Percentiles rank a stretch among this genome's conserved stretches.
Conservation (phyloP, 805 yeast genomes). For the Sugiyamaella valdiviana region DNA sequence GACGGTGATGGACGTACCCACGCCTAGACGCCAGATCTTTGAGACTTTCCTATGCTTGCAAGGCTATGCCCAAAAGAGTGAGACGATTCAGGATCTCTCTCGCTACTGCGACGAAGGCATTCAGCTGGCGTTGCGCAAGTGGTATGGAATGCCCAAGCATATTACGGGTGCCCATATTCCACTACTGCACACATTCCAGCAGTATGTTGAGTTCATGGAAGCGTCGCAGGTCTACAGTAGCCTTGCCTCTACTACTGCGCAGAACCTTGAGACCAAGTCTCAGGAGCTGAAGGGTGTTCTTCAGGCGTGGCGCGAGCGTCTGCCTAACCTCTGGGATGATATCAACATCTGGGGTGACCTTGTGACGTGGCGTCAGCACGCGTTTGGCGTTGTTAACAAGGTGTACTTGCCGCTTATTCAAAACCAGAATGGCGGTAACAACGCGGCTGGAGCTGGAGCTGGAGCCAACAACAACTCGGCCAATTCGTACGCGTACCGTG, state of each 20-base stretch:
- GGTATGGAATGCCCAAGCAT: slow-evolving; percentile 81
- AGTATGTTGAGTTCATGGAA: slow-evolving; percentile 94
- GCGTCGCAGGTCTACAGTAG: slow-evolving; percentile 91
- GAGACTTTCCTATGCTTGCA: slow-evolving; percentile 91
- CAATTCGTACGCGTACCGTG: slow-evolving; percentile 92
- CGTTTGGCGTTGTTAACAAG: slow-evolving; percentile 90
- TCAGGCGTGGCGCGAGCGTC: slow-evolving; percentile 96
- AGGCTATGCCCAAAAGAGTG: slow-evolving; percentile 87
- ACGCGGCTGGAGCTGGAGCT: slow-evolving; percentile 33
- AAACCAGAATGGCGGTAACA: slow-evolving; percentile 48
- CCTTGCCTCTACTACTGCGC: slow-evolving; percentile 82
- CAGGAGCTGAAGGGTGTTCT: slow-evolving; percentile 91
- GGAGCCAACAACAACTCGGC: slow-evolving; percentile 39
- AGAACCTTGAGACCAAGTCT: slow-evolving; percentile 83
- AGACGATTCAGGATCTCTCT: slow-evolving; percentile 76
- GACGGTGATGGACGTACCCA: slow-evolving; percentile 97
- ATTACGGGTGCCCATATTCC: slow-evolving; percentile 82
- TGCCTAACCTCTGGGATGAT: slow-evolving; percentile 97
- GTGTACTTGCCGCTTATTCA: slow-evolving; percentile 86
- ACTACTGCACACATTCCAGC: slow-evolving; percentile 89
- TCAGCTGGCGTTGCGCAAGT: slow-evolving; percentile 81
- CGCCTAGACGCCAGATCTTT: slow-evolving; percentile 92
- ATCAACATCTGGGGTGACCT: slow-evolving; percentile 96
- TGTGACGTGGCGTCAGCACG: slow-evolving; percentile 98
- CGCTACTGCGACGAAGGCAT: slow-evolving; percentile 93